Evolutionary conservation across 257 asterid species (phyloP).

Genomic region (Striga asiatica): DNA sequence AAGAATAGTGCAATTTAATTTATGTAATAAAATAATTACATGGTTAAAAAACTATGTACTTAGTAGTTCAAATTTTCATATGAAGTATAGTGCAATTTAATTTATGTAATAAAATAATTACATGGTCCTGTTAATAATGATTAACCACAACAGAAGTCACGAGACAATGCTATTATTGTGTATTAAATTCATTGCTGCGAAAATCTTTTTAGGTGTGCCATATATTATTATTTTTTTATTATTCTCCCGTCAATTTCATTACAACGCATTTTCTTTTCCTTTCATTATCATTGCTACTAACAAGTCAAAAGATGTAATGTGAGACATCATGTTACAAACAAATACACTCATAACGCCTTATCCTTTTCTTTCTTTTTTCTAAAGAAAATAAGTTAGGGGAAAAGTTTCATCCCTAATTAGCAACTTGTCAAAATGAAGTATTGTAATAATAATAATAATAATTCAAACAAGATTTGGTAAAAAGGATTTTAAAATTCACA

Average conservation of each 20-base stretch:
- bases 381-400: background rate
- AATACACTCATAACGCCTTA: background rate
- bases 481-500: too few relatives aligned
- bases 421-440: background rate
- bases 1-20: too few relatives aligned
- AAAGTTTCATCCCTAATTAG: background rate
- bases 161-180: slow-evolving; percentile 2
- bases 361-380: too few relatives aligned
- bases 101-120: too few relatives aligned
- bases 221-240: background rate
- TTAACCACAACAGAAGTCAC: slow-evolving; percentile 7
- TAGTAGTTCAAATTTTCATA: too few relatives aligned
- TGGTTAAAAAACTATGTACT: too few relatives aligned
- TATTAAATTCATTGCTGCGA: background rate
- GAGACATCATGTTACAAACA: background rate
- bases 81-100: too few relatives aligned
- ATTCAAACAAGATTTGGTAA: too few relatives aligned
- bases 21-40: too few relatives aligned
- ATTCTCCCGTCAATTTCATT: background rate
- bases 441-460: too few relatives aligned
- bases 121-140: too few relatives aligned
- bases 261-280: background rate
- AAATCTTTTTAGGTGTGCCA: background rate
- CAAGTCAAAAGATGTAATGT: slow-evolving; percentile 4
- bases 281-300: background rate